Conservation (phyloP, 345 rosid genomes). For the Gossypium sturtianum region DNA sequence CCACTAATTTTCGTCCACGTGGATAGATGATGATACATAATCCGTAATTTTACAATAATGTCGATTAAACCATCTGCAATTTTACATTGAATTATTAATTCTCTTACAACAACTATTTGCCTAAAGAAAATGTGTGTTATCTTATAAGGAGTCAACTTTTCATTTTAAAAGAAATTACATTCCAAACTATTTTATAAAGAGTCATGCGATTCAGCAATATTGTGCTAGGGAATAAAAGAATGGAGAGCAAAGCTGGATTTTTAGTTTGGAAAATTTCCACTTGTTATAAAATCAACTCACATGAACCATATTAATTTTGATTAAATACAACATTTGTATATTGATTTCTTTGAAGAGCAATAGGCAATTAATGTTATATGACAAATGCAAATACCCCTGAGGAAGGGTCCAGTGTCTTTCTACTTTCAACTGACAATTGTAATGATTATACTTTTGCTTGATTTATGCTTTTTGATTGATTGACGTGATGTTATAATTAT, state of each 20-base stretch:
- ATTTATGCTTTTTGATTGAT: slow-evolving; percentile 9
- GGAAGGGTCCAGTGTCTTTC: background rate
- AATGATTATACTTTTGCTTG: slow-evolving; percentile 9
- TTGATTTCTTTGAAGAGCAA: too few relatives aligned
- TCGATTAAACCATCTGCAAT: too few relatives aligned
- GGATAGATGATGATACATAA: background rate
- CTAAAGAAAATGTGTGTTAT: background rate
- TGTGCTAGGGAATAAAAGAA: background rate
- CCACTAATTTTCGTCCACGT: background rate
- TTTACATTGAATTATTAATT: too few relatives aligned
- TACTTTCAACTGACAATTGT: background rate
- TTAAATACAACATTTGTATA: too few relatives aligned
- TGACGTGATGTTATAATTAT: background rate
- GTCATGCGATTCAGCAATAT: background rate
- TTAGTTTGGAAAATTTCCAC: background rate
- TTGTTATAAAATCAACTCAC: background rate
- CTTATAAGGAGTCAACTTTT: background rate
- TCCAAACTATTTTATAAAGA: background rate
- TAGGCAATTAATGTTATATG: too few relatives aligned
- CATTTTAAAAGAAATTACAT: background rate
- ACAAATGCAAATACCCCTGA: too few relatives aligned
- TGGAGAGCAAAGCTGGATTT: background rate
- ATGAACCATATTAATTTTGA: background rate
- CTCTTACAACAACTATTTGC: background rate
- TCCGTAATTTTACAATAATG: background rate